These are phyloP conservation scores for Cajanus cajan DNA, from an alignment of 306 rosid genomes.

Conservation along the genomic window DNA sequence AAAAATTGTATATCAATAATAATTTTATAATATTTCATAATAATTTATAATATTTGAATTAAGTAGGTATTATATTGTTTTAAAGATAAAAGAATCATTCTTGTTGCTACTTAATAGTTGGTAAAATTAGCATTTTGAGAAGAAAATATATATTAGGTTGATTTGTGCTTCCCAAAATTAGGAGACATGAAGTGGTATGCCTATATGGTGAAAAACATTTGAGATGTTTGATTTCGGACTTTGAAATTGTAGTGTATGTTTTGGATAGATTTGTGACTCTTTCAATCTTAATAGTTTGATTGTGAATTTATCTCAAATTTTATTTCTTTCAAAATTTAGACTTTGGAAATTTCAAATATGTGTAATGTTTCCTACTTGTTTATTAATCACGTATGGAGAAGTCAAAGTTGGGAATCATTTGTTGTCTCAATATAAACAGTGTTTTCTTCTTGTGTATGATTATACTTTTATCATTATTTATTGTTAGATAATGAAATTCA, in stretches of 20 bases:
- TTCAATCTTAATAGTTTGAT: neutral
- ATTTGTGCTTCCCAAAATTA: neutral
- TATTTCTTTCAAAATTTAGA: neutral
- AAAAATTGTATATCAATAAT: too few relatives aligned
- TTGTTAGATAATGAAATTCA: constrained; percentile 4
- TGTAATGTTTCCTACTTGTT: neutral
- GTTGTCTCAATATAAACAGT: neutral
- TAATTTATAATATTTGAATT: too few relatives aligned
- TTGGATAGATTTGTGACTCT: constrained; percentile 1
- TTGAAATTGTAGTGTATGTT: neutral
- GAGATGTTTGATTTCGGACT: neutral
- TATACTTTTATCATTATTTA: neutral
- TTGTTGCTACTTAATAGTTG: neutral
- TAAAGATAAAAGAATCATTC: neutral
- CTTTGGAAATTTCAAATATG: constrained; percentile 22
- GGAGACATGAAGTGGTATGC: neutral
- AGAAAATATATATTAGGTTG: neutral
- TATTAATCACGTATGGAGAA: neutral
- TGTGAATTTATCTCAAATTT: constrained; percentile 4
- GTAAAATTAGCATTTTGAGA: neutral
- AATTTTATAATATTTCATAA: too few relatives aligned
- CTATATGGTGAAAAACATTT: neutral
- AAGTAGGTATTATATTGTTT: too few relatives aligned
- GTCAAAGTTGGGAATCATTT: neutral
- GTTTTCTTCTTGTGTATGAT: constrained; percentile 1